Evolutionary conservation across 371 early-diverging fungal genomes (phyloP), one percentile per base, ranked within the genome.

Genomic region (Mortierella sp.): DNA sequence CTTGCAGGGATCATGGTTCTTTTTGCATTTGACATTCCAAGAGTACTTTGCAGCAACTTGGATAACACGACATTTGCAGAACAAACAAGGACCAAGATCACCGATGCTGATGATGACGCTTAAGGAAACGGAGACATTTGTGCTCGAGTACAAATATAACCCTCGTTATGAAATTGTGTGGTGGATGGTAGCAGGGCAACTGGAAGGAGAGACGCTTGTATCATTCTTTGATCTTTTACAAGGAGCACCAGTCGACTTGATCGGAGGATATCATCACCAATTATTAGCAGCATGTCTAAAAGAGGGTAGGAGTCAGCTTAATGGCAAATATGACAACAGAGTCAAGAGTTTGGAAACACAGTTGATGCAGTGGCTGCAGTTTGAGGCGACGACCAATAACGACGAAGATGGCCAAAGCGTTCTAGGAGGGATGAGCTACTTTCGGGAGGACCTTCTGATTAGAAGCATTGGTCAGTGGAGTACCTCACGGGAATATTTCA

Each of bases 151-250:
- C 17, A 47, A 47, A 47, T 47, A 47, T 7, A 47, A 47, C 17
- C 49, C 49, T 47, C 49, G 49, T 6, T 47, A n/a, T 15, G 17
- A 47, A 22, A 47, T 47, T 22, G 22, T 47, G 13, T 47, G 49
- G 49, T 47, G 49, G 49, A n/a, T 47, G 17, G 49, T 47, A 15
- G 49, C 49, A 47, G 49, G 49, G 23, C 22, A 15, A 17, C 7
- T 47, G 49, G 22, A 47, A 47, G 49, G 49, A 47, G 49, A 22
- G 23, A 8, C 2, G 6, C 49, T 47, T 22, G 49, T n/a, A 8
- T 47, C 49, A 47, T 47, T n/a, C 49, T 47, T 47, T n/a, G 22
- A 47, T 15, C 49, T 47, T n/a, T 47, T 47, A 47, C 49, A 47
- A 22, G 23, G 49, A 17, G 49, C 49, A 47, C 49, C 49, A 47